Conservation (phyloP, 257 asterid species). For the Gentiana straminea region DNA sequence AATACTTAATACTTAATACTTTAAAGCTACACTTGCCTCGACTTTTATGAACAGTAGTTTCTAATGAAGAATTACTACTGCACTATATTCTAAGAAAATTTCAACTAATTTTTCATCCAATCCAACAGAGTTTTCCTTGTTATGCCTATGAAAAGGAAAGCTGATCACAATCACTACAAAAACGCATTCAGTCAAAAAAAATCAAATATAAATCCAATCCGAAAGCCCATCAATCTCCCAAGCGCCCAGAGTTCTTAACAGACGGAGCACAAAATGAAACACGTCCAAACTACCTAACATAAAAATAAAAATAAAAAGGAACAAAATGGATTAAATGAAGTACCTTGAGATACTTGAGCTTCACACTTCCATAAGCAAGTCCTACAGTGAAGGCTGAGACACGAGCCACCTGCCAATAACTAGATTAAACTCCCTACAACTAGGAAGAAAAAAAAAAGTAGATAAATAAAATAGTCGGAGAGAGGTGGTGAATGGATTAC, state of each 20-base stretch:
- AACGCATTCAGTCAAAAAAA: background rate
- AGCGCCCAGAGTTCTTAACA: too few species aligned
- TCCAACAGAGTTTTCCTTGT: too few species aligned
- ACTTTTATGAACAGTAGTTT: too few species aligned
- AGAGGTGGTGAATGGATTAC: slow-evolving; percentile 10
- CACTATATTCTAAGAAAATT: too few species aligned
- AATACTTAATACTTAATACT: too few species aligned
- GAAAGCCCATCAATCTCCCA: too few species aligned
- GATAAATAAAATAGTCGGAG: background rate
- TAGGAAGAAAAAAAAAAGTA: background rate
- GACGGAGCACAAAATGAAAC: background rate
- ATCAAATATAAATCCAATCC: too few species aligned
- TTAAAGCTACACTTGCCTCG: too few species aligned
- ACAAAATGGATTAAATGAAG: background rate
- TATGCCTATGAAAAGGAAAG: too few species aligned
- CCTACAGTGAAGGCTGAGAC: slow-evolving; percentile 33
- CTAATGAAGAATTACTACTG: too few species aligned
- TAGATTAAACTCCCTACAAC: background rate
- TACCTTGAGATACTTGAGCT: slow-evolving; percentile 41
- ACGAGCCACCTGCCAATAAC: slow-evolving; percentile 31
- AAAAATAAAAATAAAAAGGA: background rate
- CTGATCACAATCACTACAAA: too few species aligned
- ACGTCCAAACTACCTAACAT: background rate
- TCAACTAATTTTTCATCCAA: too few species aligned
- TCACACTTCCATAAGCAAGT: slow-evolving; percentile 28